phyloP scores from a whole-genome alignment of 2,329 filamentous ascomycete species.

The Paraphoma sp. region DNA sequence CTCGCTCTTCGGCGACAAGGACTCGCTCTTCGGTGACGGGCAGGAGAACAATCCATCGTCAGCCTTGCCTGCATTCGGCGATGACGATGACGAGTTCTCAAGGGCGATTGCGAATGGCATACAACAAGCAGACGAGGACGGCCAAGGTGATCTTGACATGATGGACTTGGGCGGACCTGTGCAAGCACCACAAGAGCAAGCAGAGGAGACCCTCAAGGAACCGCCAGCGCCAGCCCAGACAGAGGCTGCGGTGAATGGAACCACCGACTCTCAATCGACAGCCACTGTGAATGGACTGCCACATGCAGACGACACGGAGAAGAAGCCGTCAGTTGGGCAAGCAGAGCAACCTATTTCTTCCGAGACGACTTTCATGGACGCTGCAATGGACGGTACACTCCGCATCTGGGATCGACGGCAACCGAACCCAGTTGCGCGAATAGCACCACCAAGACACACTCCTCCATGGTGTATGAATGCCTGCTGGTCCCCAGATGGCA shows the following conservation, averaged over 20 bases:
- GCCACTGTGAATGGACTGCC: slow-evolving; percentile 56
- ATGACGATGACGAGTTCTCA: slow-evolving; percentile 85
- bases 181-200: slow-evolving; percentile 43
- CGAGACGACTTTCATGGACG: slow-evolving; percentile 84
- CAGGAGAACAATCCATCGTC: slow-evolving; percentile 45
- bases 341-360: slow-evolving; percentile 60
- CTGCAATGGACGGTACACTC: slow-evolving; percentile 84
- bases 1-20: slow-evolving; percentile 82
- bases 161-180: slow-evolving; percentile 53
- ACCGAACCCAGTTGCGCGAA: slow-evolving; percentile 77
- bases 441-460: slow-evolving; percentile 74
- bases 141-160: slow-evolving; percentile 53
- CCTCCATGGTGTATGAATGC: slow-evolving; percentile 98
- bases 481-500: slow-evolving; percentile 95
- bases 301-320: slow-evolving; percentile 55
- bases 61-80: slow-evolving; percentile 66
- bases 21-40: slow-evolving; percentile 88
- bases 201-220: slow-evolving; percentile 28
- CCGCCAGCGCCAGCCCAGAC: slow-evolving; percentile 17
- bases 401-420: slow-evolving; percentile 92
- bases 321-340: slow-evolving; percentile 33
- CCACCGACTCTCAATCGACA: slow-evolving; percentile 21
- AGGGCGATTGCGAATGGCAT: slow-evolving; percentile 69
- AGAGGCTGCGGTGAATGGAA: slow-evolving; percentile 26
- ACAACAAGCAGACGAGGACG: slow-evolving; percentile 53